phyloP scores from a whole-genome alignment of 2,329 filamentous ascomycete species.

The Xylariaceae sp. region DNA sequence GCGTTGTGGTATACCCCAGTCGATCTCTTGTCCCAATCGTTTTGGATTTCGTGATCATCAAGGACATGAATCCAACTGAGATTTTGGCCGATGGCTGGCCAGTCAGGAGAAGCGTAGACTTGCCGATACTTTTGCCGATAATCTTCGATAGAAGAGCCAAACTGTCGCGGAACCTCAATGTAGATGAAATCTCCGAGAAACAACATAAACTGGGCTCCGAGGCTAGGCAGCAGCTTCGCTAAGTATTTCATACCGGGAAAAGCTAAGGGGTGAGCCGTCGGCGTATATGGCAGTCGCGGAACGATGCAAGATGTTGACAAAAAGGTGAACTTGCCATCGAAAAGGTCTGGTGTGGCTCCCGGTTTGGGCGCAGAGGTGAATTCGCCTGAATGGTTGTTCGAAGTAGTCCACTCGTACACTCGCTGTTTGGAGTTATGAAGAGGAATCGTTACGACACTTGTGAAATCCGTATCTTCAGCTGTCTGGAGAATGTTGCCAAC shows the following conservation, averaged over 20 bases:
- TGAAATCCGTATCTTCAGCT: slow-evolving; percentile 77
- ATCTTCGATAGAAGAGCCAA: slow-evolving; percentile 67
- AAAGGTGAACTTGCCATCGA: slow-evolving; percentile 77
- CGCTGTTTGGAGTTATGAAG: slow-evolving; percentile 64
- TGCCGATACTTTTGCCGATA: slow-evolving; percentile 92
- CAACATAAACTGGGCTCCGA: slow-evolving; percentile 76
- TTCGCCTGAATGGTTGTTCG: slow-evolving; percentile 79
- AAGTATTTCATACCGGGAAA: slow-evolving; percentile 78
- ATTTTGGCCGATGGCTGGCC: slow-evolving; percentile 68
- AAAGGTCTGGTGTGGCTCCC: slow-evolving; percentile 57
- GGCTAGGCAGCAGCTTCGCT: slow-evolving; percentile 63
- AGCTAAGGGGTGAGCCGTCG: slow-evolving; percentile 74
- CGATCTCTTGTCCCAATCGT: slow-evolving; percentile 84
- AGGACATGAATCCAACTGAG: slow-evolving; percentile 97
- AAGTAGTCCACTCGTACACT: slow-evolving; percentile 77
- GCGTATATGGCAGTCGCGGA: slow-evolving; percentile 83
- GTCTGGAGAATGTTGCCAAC: slow-evolving; percentile 64
- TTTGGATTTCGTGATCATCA: slow-evolving; percentile 94
- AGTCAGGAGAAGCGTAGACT: slow-evolving; percentile 93
- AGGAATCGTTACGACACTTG: slow-evolving; percentile 63
- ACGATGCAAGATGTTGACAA: slow-evolving; percentile 91
- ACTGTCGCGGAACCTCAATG: slow-evolving; percentile 78
- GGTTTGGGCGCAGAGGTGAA: slow-evolving; percentile 73
- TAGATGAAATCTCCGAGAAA: slow-evolving; percentile 88
- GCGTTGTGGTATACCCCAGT: slow-evolving; percentile 77